A percentile compares a stretch with the other conserved stretches of the same genome.
Conservation (phyloP, 2,329 filamentous ascomycete genomes). For the Penicillium sp. region DNA sequence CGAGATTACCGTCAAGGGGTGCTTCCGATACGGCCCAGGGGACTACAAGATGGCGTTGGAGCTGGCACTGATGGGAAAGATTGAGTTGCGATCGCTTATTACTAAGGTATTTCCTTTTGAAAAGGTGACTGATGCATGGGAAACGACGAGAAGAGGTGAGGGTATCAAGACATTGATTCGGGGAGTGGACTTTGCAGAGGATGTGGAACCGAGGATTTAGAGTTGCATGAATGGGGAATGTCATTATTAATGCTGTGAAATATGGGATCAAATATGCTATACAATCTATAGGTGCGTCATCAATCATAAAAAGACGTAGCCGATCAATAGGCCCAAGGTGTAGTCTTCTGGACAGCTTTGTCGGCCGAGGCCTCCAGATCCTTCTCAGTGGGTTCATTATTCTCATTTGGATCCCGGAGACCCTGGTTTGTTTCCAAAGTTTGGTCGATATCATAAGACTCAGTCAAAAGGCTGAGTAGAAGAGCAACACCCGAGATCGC, state of each 20-base stretch:
- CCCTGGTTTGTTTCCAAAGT: slow-evolving; percentile 43
- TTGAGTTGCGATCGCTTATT: slow-evolving; percentile 41
- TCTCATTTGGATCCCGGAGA: slow-evolving; percentile 23
- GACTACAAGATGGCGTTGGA: slow-evolving; percentile 48
- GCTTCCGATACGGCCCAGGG: slow-evolving; percentile 43
- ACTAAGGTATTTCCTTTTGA: slow-evolving; percentile 43
- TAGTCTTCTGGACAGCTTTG: slow-evolving; percentile 6
- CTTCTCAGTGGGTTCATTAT: slow-evolving; percentile 20
- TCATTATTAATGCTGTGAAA: slow-evolving; percentile 8
- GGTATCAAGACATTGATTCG: slow-evolving; percentile 35
- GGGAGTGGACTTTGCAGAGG: slow-evolving; percentile 22
- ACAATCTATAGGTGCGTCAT: slow-evolving; percentile 18
- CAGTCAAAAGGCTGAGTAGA: slow-evolving; percentile 59
- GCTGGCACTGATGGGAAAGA: slow-evolving; percentile 39
- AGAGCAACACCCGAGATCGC: slow-evolving; percentile 60
- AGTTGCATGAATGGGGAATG: not conserved
- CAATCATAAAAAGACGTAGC: not conserved
- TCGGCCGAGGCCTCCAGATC: slow-evolving; percentile 25
- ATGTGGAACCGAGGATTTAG: not conserved
- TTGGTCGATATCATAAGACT: slow-evolving; percentile 53
- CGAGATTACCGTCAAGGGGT: slow-evolving; percentile 43
- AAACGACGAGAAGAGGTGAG: slow-evolving; percentile 31
- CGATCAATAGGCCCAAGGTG: slow-evolving; percentile 24
- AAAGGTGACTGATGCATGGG: slow-evolving; percentile 43
- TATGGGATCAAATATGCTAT: slow-evolving; percentile 3